These are phyloP conservation scores for Liquidambar formosana DNA, from an alignment of 164 flowering plant genomes.

Conservation along the genomic window DNA sequence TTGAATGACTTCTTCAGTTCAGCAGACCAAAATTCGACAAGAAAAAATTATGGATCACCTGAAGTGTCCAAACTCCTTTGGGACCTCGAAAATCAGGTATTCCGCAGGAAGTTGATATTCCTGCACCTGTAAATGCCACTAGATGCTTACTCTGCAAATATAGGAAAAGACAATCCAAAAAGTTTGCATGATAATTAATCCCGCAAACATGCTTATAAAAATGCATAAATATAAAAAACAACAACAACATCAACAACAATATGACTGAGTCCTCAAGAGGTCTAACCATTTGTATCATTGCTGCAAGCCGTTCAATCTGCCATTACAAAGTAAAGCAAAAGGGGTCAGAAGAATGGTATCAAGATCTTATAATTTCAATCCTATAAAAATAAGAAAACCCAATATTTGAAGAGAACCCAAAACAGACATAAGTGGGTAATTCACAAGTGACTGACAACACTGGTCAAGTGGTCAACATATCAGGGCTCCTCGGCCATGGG, in stretches of 20 bases:
- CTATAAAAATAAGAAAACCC: background rate
- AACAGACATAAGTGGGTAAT: too few relatives aligned
- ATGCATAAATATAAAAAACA: background rate
- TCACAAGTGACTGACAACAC: too few relatives aligned
- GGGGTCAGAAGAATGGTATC: background rate
- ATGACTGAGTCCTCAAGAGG: background rate
- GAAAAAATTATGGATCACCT: slow-evolving; percentile 46
- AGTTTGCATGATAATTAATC: slow-evolving; percentile 2
- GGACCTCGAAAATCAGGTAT: slow-evolving; percentile 99
- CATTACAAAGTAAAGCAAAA: slow-evolving; percentile 11
- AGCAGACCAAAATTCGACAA: too few relatives aligned
- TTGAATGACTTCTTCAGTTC: too few relatives aligned
- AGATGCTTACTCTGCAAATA: slow-evolving; percentile 92
- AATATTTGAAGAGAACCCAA: too few relatives aligned
- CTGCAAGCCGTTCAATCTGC: slow-evolving; percentile 75
- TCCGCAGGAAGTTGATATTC: slow-evolving; percentile 98
- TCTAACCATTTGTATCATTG: slow-evolving; percentile 64
- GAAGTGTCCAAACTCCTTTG: slow-evolving; percentile 97
- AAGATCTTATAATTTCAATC: background rate
- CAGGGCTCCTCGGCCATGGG: too few relatives aligned
- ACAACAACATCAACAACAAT: too few relatives aligned
- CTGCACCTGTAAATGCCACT: slow-evolving; percentile 98
- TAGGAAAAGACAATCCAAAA: slow-evolving; percentile 6
- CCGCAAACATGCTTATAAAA: background rate
- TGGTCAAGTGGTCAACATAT: too few relatives aligned